These are phyloP conservation scores for Allium fistulosum DNA, from an alignment of 106 monocot genomes.

Conservation along the genomic window DNA sequence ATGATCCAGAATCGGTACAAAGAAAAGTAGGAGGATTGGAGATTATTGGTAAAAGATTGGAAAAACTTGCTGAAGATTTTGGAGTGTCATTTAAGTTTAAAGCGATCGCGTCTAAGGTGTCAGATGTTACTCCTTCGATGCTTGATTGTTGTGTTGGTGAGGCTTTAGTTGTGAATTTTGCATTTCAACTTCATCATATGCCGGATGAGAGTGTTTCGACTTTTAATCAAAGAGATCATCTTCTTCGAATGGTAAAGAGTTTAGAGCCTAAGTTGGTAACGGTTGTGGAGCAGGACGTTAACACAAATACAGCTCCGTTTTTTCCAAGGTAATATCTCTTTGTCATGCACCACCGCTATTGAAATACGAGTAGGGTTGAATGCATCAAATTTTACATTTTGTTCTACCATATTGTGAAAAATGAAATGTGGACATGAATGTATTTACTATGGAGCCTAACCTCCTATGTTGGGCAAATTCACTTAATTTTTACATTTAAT, in stretches of 20 bases:
- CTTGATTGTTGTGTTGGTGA: constrained; percentile 56
- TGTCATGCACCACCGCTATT: no score
- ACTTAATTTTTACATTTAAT: no score
- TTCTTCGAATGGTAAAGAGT: constrained; percentile 97
- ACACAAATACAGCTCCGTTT: constrained; percentile 96
- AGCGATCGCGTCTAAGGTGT: constrained; percentile 48
- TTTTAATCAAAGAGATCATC: constrained; percentile 81
- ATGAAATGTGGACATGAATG: no score
- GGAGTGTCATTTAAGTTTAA: constrained; percentile 70
- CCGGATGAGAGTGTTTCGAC: constrained; percentile 99
- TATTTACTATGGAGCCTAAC: no score
- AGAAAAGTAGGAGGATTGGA: constrained; percentile 73
- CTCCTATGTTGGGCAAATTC: no score
- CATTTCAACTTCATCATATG: constrained; percentile 96
- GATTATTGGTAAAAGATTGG: constrained; percentile 72
- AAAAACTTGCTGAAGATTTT: constrained; percentile 63
- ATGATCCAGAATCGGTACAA: constrained; percentile 97
- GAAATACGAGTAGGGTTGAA: no score
- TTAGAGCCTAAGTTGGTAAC: constrained; percentile 82
- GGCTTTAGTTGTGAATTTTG: constrained; percentile 89
- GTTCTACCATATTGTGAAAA: no score
- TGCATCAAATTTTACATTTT: no score
- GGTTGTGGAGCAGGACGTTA: constrained; percentile 92
- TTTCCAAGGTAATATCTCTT: constrained; percentile 47
- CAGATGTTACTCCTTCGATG: constrained; percentile 66